Evolutionary conservation across 2,329 filamentous ascomycete species (phyloP).

Genomic region (Endoconidiophora laricicola): DNA sequence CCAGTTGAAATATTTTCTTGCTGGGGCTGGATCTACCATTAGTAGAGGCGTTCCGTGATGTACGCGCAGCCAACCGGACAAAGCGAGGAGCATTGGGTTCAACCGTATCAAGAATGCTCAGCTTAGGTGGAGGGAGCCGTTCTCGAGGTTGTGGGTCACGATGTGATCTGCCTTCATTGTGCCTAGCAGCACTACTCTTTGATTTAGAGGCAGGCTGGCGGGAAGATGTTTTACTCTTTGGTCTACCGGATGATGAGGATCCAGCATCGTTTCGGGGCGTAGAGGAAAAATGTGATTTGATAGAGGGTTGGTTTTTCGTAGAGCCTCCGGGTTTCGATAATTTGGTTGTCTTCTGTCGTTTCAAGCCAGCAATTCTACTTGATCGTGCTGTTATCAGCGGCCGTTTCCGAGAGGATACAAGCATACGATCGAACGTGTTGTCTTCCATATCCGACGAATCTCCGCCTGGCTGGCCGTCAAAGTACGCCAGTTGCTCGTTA

Average conservation of each 20-base stretch:
- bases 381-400: constrained; percentile 17
- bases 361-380: constrained; percentile 15
- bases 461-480: constrained; percentile 14
- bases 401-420: constrained; percentile 25
- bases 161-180: no score
- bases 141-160: constrained; percentile 1
- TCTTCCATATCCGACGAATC: constrained; percentile 31
- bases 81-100: constrained; percentile 37
- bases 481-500: no score
- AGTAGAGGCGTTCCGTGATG: constrained; percentile 29
- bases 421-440: constrained; percentile 35
- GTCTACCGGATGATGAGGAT: neutral
- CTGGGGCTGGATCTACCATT: constrained; percentile 38
- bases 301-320: constrained; percentile 20
- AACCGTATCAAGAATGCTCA: constrained; percentile 46
- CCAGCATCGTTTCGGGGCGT: neutral
- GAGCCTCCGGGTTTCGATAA: constrained; percentile 14
- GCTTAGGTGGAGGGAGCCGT: constrained; percentile 23
- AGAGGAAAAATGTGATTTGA: constrained; percentile 19
- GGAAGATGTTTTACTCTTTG: neutral
- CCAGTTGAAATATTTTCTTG: constrained; percentile 42
- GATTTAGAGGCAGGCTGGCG: no score
- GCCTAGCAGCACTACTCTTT: neutral
- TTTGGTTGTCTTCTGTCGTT: constrained; percentile 16
- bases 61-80: constrained; percentile 43